Evolutionary conservation across 2,329 filamentous ascomycete species (phyloP), one percentile per base, ranked within the genome.

Genomic region (Colletotrichum camelliae): DNA sequence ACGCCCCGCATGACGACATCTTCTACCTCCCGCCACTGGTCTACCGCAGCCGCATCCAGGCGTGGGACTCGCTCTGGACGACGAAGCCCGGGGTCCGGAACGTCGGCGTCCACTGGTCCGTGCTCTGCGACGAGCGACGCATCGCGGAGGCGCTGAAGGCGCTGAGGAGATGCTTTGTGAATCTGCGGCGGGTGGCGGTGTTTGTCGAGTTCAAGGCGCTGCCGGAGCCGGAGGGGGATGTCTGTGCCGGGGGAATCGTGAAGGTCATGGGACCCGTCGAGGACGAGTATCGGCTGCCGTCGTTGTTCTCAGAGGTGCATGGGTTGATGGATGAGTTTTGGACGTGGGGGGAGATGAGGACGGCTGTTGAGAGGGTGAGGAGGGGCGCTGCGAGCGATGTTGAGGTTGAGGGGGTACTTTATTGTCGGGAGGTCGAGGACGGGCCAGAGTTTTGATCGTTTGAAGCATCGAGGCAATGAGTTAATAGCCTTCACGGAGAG

Each of bases 271-370:
- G 73, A 1, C 70, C 43, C 3, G 57, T 43, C 0, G 73, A 75
- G 58, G 64, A 75, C 43, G 73, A 73, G 2, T 75, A 37, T 18
- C 62, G 70, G 29, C 24, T 75, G 70, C 73, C 73, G 31, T 62
- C 43, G 31, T 24, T 73, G n/a, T 75, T 43, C 48, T 43, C 70
- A 18, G 73, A 60, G 58, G 58, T 57, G 57, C 43, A 60, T 24
- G 64, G 73, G 39, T 31, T 75, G 43, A 37, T 68, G 64, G 73
- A 75, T 55, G 73, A 75, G 8, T 75, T 64, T n/a, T 75, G 73
- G 73, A 75, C 73, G 5, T 75, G 73, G 73, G 73, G 73, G 6
- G 73, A 75, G 70, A 10, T 68, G 70, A 68, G 35, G 21, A 4
- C 13, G n/a, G 73, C 73, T 4, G 37, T 75, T 4, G 58, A 68